These are phyloP conservation scores for Trichomonas gallinae DNA, from an alignment of 208 protist genomes.

Conservation along the genomic window DNA sequence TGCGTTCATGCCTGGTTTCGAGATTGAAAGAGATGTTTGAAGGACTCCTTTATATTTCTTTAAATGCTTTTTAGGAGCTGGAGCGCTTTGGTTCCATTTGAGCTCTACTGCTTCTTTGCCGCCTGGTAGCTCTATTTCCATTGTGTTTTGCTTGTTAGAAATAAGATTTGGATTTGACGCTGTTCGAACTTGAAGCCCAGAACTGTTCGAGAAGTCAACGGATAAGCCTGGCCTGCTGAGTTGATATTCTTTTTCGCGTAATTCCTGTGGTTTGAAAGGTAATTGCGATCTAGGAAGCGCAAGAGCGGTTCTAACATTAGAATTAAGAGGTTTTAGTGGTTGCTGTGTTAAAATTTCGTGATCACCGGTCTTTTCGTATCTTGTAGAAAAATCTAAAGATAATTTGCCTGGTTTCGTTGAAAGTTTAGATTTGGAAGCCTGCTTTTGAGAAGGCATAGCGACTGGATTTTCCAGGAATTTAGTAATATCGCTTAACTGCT, in stretches of 20 bases:
- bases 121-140: neutral
- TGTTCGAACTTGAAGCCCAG: neutral
- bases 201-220: neutral
- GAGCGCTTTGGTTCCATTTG: neutral
- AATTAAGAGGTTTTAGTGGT: neutral
- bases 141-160: neutral
- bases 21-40: neutral
- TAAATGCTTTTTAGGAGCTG: neutral
- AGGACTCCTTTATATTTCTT: neutral
- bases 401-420: neutral
- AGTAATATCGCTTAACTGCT: neutral
- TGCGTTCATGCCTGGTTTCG: neutral
- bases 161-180: neutral
- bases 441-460: neutral
- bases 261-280: neutral
- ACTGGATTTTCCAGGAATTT: neutral
- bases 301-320: neutral
- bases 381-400: neutral
- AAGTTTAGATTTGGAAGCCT: neutral
- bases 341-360: neutral
- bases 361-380: neutral
- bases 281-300: neutral
- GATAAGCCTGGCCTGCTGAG: neutral
- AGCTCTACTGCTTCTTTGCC: neutral
- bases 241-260: neutral